Evolutionary conservation across 2,329 filamentous ascomycete genomes (phyloP), one percentile per base, ranked within the genome.

Genomic region (Exophiala viscosa): DNA sequence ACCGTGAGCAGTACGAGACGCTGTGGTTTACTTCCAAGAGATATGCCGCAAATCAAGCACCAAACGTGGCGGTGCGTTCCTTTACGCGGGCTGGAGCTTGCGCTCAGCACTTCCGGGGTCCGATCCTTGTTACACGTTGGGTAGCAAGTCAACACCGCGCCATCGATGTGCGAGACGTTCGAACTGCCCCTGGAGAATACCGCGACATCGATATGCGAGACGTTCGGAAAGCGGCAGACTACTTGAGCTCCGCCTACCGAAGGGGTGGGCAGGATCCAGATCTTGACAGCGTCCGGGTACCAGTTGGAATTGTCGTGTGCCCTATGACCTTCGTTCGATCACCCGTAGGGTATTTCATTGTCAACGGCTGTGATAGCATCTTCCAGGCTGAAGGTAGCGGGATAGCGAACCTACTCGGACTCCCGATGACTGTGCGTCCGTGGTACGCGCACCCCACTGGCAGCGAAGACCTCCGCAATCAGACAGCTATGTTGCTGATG

Each of bases 401-500:
- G 14, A 51, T 51, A 20, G 38, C 42, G 17, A 51, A 51, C 28
- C 33, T 51, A 11, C 23, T 51, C 8, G 48, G 42, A 11, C 35
- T 51, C 32, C 48, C 48, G 9, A 51, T 51, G 28, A 28, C 45
- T 32, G 17, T 32, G 14, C 40, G 42, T 23, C 17, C 41, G 14
- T 36, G 34, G 11, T 13, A 36, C 14, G 34, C 11, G 34, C 34
- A 13, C 34, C 34, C 34, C 11, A 36, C 11, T 13, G 11, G 34
- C 34, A 13, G 34, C 34, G 34, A 36, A 36, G 34, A 15, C 14
- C 34, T 36, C 11, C 34, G 14, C 10, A 36, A 36, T 10, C 34
- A 15, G 6, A 10, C 7, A 13, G 34, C 34, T 15, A 10, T 36
- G 10, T 15, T 36, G 11, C 14, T 36, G 5, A 36, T 13, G 34